Evolutionary conservation across 108 stramenopile species (phyloP), one percentile per base, ranked within the genome.

Genomic region (Cyclostephanos tholiformis): DNA sequence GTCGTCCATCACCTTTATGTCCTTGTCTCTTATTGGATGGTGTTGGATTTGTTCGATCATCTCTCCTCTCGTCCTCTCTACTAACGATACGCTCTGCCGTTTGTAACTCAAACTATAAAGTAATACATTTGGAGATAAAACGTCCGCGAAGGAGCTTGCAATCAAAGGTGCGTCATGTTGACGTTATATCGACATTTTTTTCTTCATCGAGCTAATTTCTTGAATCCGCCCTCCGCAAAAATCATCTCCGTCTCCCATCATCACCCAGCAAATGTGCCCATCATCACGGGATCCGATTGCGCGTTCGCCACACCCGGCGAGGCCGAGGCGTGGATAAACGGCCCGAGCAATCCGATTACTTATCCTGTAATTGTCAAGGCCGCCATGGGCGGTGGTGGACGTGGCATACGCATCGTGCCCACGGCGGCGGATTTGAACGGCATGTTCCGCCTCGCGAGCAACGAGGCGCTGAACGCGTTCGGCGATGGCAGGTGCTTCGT

Each of bases 341-440:
- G 91, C 30, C 87, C 91, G 0, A 82, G 68, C 14, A 95, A 97
- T 68, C 80, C 82, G 0, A 88, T 86, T 56, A 85, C 71, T 0
- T 95, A 96, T 69, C 97, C 98, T 14, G 94, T 98, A 35, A 98
- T 99, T 83, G 92, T 97, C 71, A 99, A 99, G 90, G 98, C 97
- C 10, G 90, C 82, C 17, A 93, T 95, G 91, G 97, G 97, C 17
- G 97, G 97, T 22, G 97, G 98, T 14, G 97, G 97, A n/a, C 79
- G 90, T 44, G 98, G 98, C 53, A 99, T 99, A 86, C 92, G 98
- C 22, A 86, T 99, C 52, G 96, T 97, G 35, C 82, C 76, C 19
- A 93, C 81, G 5, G 85, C 79, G 16, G 76, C 69, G 41, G 92
- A 97, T 25, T 61, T 97, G 23, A 83, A 87, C 52, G 59, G 71